phyloP scores from a whole-genome alignment of 2,329 filamentous ascomycete genomes.

The Cladosporium velox region DNA sequence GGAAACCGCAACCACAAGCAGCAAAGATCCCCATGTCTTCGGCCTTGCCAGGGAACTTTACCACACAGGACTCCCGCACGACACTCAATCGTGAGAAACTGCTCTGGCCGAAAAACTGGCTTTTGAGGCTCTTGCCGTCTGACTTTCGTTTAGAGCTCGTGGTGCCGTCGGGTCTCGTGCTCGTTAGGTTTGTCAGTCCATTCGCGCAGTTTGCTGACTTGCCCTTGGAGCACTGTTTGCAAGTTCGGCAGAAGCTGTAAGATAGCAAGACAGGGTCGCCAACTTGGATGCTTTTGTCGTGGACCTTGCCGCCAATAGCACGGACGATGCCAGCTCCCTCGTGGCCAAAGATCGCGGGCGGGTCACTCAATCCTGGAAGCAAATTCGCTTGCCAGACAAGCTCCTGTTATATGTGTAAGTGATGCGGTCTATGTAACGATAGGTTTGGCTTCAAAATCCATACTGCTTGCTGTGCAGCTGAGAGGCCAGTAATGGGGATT shows the following conservation, averaged over 20 bases:
- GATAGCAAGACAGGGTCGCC: constrained; percentile 7
- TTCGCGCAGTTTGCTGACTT: background rate
- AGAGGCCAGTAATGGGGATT: background rate
- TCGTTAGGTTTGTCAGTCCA: background rate
- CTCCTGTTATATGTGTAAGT: constrained; percentile 12
- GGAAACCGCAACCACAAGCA: constrained; percentile 8
- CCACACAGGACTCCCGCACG: background rate
- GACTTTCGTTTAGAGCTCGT: background rate
- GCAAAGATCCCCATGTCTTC: constrained; percentile 6
- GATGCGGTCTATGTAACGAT: background rate
- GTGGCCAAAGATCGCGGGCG: constrained; percentile 27
- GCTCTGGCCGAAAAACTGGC: constrained; percentile 10
- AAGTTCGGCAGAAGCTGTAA: background rate
- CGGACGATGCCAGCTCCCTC: constrained; percentile 26
- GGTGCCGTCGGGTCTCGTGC: background rate
- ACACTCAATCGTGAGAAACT: constrained; percentile 7
- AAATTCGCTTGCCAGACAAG: constrained; percentile 27
- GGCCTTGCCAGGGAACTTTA: constrained; percentile 4
- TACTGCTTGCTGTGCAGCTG: background rate
- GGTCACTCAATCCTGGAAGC: constrained; percentile 22
- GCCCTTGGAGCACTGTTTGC: constrained; percentile 4
- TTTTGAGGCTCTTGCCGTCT: background rate
- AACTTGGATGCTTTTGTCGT: constrained; percentile 16
- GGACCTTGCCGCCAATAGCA: constrained; percentile 23
- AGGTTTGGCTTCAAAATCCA: background rate